Base-by-base conservation (phyloP, 306 rosid genomes). In the Datisca glomerata region DNA sequence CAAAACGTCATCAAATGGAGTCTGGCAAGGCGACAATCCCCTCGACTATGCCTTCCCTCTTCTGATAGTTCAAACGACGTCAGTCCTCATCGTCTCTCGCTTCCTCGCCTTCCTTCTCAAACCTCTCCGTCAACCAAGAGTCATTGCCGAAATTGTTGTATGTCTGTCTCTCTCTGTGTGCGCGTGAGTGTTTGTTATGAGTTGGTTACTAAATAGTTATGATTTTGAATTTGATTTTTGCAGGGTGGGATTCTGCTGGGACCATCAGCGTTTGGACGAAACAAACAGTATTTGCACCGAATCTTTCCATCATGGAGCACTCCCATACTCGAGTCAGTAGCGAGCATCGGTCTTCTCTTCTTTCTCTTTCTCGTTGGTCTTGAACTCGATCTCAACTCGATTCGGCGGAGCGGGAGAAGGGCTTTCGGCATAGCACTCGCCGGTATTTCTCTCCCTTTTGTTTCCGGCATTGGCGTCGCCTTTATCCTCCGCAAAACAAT, bases 81-180 rank as follows among this genome's bases (percentile, higher is more conserved):
- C 81, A 3, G 69, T 86, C 43, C 62, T 86, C 21, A 3, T 46
- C 21, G 42, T 81, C 3, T 52, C 65, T 34, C 92, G 92, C 60
- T 44, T 49, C 69, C 86, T 86, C 11, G 68, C 81, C 4, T 54
- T 81, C 46, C 64, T 78, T 33, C 51, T 81, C 69, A 86, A 86
- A 45, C 92, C 96, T 19, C 92, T 86, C 52, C 86, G 81, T 5
- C 94, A 86, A 31, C 96, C 94, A 19, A 81, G 73, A 69, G 96
- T 81, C 59, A 76, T 86, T 0, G 94, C 92, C 0, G 96, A 86
- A 24, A 86, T 86, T 5, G 57, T 72, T 2, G 92, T 78, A 68
- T 0, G 74, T 55, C 6, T 38, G 20, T 27, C 3, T 18, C 12
- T 43, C 7, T 12, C 12, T 18, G 1, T 31, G n/a, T 5, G 4